A percentile compares a stretch with the other conserved stretches of the same genome.
Conservation (phyloP, 73 alveolate species). For the Effrenium voratum region DNA sequence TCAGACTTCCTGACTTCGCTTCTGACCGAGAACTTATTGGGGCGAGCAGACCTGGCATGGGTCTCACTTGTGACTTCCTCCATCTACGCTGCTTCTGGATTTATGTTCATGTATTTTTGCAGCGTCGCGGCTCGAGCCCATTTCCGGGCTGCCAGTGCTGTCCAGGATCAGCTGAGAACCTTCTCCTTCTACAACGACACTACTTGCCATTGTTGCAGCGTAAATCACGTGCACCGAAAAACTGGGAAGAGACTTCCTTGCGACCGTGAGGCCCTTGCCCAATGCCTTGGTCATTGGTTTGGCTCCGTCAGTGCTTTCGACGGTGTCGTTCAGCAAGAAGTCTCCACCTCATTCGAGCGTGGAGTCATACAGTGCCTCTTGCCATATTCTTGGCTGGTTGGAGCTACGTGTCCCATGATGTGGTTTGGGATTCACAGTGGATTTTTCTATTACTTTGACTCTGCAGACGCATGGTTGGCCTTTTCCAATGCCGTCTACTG, state of each 20-base stretch:
- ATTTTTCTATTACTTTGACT: not conserved
- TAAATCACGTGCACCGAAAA: not conserved
- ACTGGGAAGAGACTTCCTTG: not conserved
- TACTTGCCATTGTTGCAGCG: not conserved
- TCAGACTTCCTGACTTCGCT: too few species aligned
- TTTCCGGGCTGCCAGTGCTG: not conserved
- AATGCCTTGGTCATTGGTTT: not conserved
- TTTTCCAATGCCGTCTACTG: not conserved
- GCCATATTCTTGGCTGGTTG: not conserved
- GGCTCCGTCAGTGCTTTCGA: constrained; percentile 1
- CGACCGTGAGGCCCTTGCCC: not conserved
- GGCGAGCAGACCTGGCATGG: not conserved
- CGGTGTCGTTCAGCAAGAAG: not conserved
- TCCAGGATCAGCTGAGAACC: not conserved
- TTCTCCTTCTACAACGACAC: not conserved
- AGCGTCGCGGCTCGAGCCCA: not conserved
- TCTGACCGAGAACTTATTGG: not conserved
- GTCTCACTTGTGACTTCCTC: not conserved
- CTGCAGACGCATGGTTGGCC: not conserved
- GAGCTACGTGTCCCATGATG: not conserved
- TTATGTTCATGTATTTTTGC: not conserved
- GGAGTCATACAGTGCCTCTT: not conserved
- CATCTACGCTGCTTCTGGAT: not conserved
- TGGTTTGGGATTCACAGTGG: not conserved
- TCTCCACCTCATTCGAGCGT: not conserved